phyloP scores from a whole-genome alignment of 352 stramenopile genomes.

The Albugo candida region DNA sequence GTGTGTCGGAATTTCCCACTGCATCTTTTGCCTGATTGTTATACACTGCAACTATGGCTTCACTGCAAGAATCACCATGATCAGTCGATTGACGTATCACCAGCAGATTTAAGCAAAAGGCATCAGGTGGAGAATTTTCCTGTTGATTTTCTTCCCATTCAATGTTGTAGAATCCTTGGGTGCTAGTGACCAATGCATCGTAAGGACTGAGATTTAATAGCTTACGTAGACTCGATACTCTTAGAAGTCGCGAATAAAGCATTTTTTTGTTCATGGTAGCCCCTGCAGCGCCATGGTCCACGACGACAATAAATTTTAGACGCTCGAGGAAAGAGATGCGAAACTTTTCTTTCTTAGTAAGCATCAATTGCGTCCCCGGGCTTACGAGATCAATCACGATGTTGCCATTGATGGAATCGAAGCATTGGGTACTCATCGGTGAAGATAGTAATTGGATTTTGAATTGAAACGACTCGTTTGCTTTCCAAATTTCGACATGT shows the following conservation, averaged over 20 bases:
- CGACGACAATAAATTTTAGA: constrained; percentile 14
- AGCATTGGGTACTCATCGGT: neutral
- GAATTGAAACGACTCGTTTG: constrained; percentile 3
- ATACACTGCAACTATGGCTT: neutral
- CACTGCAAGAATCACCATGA: neutral
- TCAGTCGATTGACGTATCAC: no score
- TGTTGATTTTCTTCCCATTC: neutral
- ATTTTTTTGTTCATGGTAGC: constrained; percentile 3
- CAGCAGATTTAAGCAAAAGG: no score
- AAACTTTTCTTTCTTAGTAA: constrained; percentile 26
- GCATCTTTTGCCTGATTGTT: neutral
- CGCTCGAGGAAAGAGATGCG: constrained; percentile 23
- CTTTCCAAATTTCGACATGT: neutral
- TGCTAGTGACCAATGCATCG: constrained; percentile 23
- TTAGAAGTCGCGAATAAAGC: constrained; percentile 13
- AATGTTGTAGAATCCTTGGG: constrained; percentile 29
- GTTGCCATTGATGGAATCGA: constrained; percentile 5
- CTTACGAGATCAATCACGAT: constrained; percentile 25
- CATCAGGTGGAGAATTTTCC: neutral
- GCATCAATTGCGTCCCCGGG: constrained; percentile 32
- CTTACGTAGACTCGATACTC: constrained; percentile 20
- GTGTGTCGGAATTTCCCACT: neutral
- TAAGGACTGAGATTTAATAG: constrained; percentile 31
- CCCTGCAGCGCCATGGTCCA: constrained; percentile 4
- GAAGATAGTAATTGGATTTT: neutral